phyloP scores from a whole-genome alignment of 2,329 filamentous ascomycete species.

The Cercospora sp. region DNA sequence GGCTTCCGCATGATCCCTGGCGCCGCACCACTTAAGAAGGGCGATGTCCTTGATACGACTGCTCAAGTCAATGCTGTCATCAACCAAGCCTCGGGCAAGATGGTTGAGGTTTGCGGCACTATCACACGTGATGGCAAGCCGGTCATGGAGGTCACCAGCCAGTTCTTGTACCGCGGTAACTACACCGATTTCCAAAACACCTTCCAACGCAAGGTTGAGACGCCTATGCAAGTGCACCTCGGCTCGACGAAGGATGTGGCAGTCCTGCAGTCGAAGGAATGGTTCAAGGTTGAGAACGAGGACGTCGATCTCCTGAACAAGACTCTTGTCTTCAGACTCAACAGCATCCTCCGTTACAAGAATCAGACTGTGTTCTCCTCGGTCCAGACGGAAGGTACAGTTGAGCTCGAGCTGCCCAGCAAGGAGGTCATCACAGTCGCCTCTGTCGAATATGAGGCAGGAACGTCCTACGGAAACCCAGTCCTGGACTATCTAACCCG shows the following conservation, averaged over 20 bases:
- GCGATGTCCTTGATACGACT: slow-evolving; percentile 86
- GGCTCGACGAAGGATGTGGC: slow-evolving; percentile 87
- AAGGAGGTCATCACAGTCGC: slow-evolving; percentile 97
- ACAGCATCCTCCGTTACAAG: slow-evolving; percentile 90
- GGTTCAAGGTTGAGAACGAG: slow-evolving; percentile 85
- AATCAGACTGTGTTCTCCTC: slow-evolving; percentile 88
- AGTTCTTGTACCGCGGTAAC: slow-evolving; percentile 91
- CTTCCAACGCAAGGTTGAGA: slow-evolving; percentile 96
- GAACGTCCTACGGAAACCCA: slow-evolving; percentile 89
- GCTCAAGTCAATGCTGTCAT: slow-evolving; percentile 96
- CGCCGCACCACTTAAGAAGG: slow-evolving; percentile 91
- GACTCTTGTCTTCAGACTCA: slow-evolving; percentile 92
- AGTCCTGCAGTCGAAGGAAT: slow-evolving; percentile 92
- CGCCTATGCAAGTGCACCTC: slow-evolving; percentile 88
- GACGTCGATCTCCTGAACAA: slow-evolving; percentile 88
- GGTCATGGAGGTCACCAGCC: slow-evolving; percentile 98
- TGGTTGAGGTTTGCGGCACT: slow-evolving; percentile 99
- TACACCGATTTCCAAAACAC: slow-evolving; percentile 97
- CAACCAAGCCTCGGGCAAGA: slow-evolving; percentile 97
- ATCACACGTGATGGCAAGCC: slow-evolving; percentile 79
- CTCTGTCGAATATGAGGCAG: slow-evolving; percentile 94
- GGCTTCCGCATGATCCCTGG: slow-evolving; percentile 98
- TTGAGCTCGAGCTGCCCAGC: slow-evolving; percentile 88
- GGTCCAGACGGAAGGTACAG: slow-evolving; percentile 88
- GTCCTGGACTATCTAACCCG: slow-evolving; percentile 95